Conservation (phyloP, 2,329 filamentous ascomycete species). For the Trichoderma asperellum region DNA sequence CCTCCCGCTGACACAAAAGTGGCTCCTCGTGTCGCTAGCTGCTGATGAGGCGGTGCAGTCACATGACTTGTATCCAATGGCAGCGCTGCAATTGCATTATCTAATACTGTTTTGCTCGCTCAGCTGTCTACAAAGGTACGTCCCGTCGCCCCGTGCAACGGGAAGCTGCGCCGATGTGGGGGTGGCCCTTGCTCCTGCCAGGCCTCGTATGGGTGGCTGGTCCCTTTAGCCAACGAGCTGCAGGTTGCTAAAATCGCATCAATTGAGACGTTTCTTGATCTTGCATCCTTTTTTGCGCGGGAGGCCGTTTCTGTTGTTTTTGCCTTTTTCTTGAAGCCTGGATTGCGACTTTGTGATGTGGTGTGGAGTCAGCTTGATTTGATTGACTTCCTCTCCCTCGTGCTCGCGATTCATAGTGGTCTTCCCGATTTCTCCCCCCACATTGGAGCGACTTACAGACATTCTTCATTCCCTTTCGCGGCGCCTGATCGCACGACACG, state of each 20-base stretch:
- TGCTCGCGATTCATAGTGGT: background rate
- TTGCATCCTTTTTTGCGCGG: conserved; percentile 10
- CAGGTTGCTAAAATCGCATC: conserved; percentile 11
- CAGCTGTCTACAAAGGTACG: conserved; percentile 24
- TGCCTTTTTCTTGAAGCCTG: background rate
- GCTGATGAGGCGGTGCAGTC: conserved; percentile 31
- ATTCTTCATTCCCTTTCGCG: background rate
- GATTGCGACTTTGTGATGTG: background rate
- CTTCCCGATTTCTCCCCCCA: background rate
- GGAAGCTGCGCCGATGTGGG: conserved; percentile 17
- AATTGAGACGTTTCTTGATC: conserved; percentile 8
- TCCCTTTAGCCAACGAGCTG: conserved; percentile 17
- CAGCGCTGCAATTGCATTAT: background rate
- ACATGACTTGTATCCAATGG: conserved; percentile 16
- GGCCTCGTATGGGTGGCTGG: conserved; percentile 5
- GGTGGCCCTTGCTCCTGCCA: background rate
- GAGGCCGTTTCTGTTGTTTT: background rate
- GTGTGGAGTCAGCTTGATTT: background rate
- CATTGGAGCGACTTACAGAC: background rate
- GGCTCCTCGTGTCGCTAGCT: background rate
- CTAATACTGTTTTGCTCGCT: background rate
- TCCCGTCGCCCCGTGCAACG: conserved; percentile 34
- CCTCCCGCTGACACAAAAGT: conserved; percentile 21
- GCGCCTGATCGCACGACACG: conserved; percentile 13
- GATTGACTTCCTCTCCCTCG: background rate